These are phyloP conservation scores for Fusarium sp. DNA, from an alignment of 2,329 filamentous ascomycete genomes.

Conservation along the genomic window DNA sequence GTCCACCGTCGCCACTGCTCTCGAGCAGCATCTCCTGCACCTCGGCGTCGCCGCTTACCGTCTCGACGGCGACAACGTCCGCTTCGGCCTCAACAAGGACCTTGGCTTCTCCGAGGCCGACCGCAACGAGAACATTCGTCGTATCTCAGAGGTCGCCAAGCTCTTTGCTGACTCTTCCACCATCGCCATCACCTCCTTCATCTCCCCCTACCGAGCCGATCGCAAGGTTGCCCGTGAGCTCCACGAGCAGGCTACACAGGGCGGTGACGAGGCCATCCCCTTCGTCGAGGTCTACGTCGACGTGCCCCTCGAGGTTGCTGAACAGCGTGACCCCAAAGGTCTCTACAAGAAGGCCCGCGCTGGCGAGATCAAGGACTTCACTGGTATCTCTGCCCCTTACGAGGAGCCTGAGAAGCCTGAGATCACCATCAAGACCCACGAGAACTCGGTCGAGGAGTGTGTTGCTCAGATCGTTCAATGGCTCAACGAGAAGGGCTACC, in stretches of 20 bases:
- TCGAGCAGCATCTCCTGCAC: conserved; percentile 96
- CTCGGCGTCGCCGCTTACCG: conserved; percentile 86
- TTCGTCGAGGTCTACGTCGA: conserved; percentile 97
- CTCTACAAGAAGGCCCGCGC: conserved; percentile 96
- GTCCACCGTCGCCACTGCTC: conserved; percentile 94
- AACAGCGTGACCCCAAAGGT: conserved; percentile 96
- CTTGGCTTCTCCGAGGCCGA: conserved; percentile 93
- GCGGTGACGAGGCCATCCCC: conserved; percentile 75
- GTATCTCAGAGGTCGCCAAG: conserved; percentile 96
- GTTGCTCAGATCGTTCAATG: conserved; percentile 87
- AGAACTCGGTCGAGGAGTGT: conserved; percentile 87
- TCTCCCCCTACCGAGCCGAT: conserved; percentile 92
- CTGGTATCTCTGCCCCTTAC: conserved; percentile 93
- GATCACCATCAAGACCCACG: conserved; percentile 84
- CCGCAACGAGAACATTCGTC: conserved; percentile 96
- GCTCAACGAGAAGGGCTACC: conserved; percentile 72
- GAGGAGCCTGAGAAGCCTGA: conserved; percentile 88
- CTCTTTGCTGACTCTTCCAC: conserved; percentile 92
- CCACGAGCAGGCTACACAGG: conserved; percentile 68
- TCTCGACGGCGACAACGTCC: conserved; percentile 97
- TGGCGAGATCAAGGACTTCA: conserved; percentile 97
- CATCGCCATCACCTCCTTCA: conserved; percentile 94
- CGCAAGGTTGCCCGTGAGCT: conserved; percentile 83
- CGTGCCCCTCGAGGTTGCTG: conserved; percentile 88
- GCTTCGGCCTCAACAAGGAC: conserved; percentile 98